These are phyloP conservation scores for Aspergillus steynii DNA, from an alignment of 495 filamentous ascomycete genomes.

Conservation along the genomic window DNA sequence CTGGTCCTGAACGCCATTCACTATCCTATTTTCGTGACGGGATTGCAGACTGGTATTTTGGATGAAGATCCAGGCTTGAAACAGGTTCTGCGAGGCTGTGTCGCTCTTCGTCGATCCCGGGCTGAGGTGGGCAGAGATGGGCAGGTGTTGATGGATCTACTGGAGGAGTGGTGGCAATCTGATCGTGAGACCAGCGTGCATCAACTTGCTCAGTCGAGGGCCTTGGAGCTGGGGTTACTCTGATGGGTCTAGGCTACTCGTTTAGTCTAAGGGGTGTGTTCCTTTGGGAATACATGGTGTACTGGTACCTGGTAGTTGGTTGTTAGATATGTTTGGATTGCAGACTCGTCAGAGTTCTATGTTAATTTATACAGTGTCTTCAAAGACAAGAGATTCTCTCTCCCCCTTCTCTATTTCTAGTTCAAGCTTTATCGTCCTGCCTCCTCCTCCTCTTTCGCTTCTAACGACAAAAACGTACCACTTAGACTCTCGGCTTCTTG, in stretches of 20 bases:
- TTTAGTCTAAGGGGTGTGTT: too few relatives aligned
- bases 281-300: too few relatives aligned
- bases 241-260: slow-evolving; percentile 13
- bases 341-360: too few relatives aligned
- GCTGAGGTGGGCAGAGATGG: neutral
- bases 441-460: too few relatives aligned
- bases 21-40: slow-evolving; percentile 32
- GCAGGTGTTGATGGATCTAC: slow-evolving; percentile 24
- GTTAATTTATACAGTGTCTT: too few relatives aligned
- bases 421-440: too few relatives aligned
- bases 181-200: slow-evolving; percentile 21
- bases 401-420: too few relatives aligned
- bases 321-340: too few relatives aligned
- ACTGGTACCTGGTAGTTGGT: too few relatives aligned
- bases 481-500: too few relatives aligned
- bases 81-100: slow-evolving; percentile 17
- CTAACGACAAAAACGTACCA: too few relatives aligned
- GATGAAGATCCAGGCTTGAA: slow-evolving; percentile 23
- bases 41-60: slow-evolving; percentile 26
- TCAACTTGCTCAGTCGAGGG: slow-evolving; percentile 25
- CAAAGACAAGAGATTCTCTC: too few relatives aligned
- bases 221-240: slow-evolving; percentile 32
- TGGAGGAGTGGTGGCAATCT: slow-evolving; percentile 34
- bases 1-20: slow-evolving; percentile 32
- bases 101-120: neutral